A percentile compares a stretch with the other conserved stretches of the same genome.
phyloP scores from a whole-genome alignment of 225 moss, liverwort and hornwort species.

The Climacium dendroides region DNA sequence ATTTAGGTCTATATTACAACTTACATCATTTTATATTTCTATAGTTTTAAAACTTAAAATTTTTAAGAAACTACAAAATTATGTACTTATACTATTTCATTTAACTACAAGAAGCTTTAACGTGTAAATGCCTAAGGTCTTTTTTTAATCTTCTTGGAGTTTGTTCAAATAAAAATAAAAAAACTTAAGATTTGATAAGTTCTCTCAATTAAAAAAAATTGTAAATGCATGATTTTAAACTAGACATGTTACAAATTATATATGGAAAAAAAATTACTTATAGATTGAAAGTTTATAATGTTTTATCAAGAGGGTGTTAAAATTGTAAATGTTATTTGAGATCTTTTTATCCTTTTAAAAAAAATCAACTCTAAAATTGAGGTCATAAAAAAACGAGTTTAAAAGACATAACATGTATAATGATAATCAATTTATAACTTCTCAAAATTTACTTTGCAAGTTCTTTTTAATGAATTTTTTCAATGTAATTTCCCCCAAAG shows the following conservation, averaged over 20 bases:
- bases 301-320: neutral
- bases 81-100: neutral
- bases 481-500: neutral
- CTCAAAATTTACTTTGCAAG: fast-evolving
- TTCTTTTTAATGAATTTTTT: neutral
- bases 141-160: no score
- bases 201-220: neutral
- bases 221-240: fast-evolving
- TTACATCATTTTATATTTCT: neutral
- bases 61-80: neutral
- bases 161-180: neutral
- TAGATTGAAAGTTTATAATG: neutral
- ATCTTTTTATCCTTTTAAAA: neutral
- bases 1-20: neutral
- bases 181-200: neutral
- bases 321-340: neutral
- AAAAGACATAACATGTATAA: neutral
- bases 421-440: no score
- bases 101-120: neutral
- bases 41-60: neutral
- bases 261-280: neutral
- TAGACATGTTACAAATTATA: fast-evolving
- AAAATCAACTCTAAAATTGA: neutral
- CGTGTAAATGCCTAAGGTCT: fast-evolving
- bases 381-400: neutral